phyloP scores from a whole-genome alignment of 129 eudicot species.

The Centaurea solstitialis region DNA sequence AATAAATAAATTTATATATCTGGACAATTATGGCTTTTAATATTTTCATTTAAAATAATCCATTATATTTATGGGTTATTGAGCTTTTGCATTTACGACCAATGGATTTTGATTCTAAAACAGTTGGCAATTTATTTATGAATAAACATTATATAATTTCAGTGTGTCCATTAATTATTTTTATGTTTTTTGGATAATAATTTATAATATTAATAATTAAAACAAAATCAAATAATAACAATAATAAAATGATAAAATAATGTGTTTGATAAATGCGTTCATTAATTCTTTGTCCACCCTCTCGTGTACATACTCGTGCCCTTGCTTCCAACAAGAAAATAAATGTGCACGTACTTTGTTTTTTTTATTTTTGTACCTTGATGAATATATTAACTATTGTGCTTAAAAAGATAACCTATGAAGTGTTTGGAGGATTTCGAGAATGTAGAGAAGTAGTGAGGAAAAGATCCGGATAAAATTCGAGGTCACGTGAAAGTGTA shows the following conservation, averaged over 20 bases:
- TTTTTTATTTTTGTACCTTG: neutral
- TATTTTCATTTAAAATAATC: neutral
- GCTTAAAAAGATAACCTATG: no score
- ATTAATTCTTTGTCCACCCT: slow-evolving; percentile 27
- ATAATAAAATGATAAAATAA: neutral
- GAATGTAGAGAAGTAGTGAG: no score
- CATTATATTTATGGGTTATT: neutral
- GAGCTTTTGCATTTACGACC: slow-evolving; percentile 14
- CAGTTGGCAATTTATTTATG: slow-evolving; percentile 19
- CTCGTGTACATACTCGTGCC: slow-evolving; percentile 29
- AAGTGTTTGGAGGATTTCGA: neutral
- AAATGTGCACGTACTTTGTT: slow-evolving; percentile 22
- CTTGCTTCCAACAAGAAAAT: slow-evolving; percentile 30
- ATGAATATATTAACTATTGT: no score
- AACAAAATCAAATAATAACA: neutral
- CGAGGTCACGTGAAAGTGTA: neutral
- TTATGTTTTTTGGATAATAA: neutral
- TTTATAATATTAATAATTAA: neutral
- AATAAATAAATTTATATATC: neutral
- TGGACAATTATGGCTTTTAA: neutral
- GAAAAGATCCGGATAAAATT: no score
- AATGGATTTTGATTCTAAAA: neutral
- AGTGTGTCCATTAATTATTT: neutral
- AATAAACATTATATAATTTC: neutral
- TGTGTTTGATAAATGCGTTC: slow-evolving; percentile 3